A percentile compares a stretch with the other conserved stretches of the same genome.
Conservation (phyloP, 805 yeast species). For the Candida sithepensis region DNA sequence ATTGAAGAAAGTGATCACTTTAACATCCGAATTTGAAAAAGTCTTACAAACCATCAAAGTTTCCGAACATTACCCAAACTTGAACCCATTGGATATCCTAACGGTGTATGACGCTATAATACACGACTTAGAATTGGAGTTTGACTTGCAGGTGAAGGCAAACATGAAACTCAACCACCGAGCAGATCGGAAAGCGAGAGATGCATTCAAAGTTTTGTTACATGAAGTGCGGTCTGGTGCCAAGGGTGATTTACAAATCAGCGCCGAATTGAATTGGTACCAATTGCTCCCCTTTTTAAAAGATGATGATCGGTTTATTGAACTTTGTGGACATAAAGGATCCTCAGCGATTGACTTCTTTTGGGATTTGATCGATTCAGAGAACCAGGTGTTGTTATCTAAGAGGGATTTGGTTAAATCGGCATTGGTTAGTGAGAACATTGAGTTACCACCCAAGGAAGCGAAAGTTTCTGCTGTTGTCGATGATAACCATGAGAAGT, state of each 20-base stretch:
- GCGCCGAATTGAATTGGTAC: slow-evolving; percentile 56
- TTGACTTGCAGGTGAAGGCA: slow-evolving; percentile 25
- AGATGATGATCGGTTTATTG: slow-evolving; percentile 53
- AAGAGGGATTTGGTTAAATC: slow-evolving; percentile 59
- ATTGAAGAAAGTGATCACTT: slow-evolving; percentile 28
- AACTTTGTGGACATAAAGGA: slow-evolving; percentile 70
- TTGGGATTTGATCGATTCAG: slow-evolving; percentile 68
- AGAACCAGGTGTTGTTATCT: slow-evolving; percentile 49
- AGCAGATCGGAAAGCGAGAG: slow-evolving; percentile 64
- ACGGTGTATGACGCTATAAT: slow-evolving; percentile 40
- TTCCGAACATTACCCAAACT: slow-evolving; percentile 15
- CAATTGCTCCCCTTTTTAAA: slow-evolving; percentile 50
- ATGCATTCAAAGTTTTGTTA: slow-evolving; percentile 49
- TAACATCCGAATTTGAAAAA: slow-evolving; percentile 15
- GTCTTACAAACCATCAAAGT: slow-evolving; percentile 9
- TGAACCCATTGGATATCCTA: slow-evolving; percentile 60
- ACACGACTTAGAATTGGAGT: slow-evolving; percentile 29
- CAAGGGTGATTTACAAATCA: slow-evolving; percentile 20
- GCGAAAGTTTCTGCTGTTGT: too few relatives aligned
- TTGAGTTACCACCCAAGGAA: slow-evolving; percentile 6
- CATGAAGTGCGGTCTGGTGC: slow-evolving; percentile 26
- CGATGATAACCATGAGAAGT: slow-evolving; percentile 5
- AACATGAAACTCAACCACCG: slow-evolving; percentile 43
- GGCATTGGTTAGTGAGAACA: slow-evolving; percentile 32
- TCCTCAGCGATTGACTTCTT: slow-evolving; percentile 75